Evolutionary conservation across 1,284 basidiomycete genomes (phyloP).

Genomic region (Anthracocystis setariae): DNA sequence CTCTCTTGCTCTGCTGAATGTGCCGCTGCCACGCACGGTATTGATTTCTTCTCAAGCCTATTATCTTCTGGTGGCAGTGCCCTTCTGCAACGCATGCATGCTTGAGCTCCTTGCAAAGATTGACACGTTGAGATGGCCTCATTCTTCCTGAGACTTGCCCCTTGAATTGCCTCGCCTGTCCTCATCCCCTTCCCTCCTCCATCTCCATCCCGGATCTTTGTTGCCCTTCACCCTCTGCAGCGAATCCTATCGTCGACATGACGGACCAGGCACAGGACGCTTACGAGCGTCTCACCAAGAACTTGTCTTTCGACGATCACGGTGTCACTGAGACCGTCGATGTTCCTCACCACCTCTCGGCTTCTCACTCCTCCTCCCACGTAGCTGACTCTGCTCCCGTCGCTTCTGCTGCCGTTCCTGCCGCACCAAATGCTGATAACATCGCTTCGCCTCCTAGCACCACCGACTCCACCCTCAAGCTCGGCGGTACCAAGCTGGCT

Average conservation of each 20-base stretch:
- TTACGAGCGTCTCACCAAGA: constrained; percentile 70
- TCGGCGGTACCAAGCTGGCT: constrained; percentile 19
- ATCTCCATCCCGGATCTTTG: constrained; percentile 8
- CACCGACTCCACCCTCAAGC: constrained; percentile 32
- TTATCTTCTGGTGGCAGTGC: no score
- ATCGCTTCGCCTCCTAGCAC: constrained; percentile 3
- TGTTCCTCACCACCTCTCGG: constrained; percentile 25
- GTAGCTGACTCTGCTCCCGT: constrained; percentile 19
- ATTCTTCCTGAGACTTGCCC: not conserved
- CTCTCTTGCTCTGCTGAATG: no score
- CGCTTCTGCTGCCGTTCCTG: constrained; percentile 15
- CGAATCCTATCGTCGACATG: constrained; percentile 66
- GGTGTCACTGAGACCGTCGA: constrained; percentile 43
- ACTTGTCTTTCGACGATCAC: constrained; percentile 42
- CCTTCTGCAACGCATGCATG: not conserved
- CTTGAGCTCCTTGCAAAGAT: not conserved
- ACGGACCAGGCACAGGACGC: constrained; percentile 72
- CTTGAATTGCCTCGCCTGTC: not conserved
- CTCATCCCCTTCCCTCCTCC: constrained; percentile 4
- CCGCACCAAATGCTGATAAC: not conserved
- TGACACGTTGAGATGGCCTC: not conserved
- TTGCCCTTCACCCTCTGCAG: constrained; percentile 11
- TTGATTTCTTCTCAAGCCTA: no score
- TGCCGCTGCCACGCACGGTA: constrained; percentile 4
- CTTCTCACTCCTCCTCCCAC: constrained; percentile 15